Base-by-base conservation (phyloP, 768 basidiomycete genomes). In the Crucibulum laeve region DNA sequence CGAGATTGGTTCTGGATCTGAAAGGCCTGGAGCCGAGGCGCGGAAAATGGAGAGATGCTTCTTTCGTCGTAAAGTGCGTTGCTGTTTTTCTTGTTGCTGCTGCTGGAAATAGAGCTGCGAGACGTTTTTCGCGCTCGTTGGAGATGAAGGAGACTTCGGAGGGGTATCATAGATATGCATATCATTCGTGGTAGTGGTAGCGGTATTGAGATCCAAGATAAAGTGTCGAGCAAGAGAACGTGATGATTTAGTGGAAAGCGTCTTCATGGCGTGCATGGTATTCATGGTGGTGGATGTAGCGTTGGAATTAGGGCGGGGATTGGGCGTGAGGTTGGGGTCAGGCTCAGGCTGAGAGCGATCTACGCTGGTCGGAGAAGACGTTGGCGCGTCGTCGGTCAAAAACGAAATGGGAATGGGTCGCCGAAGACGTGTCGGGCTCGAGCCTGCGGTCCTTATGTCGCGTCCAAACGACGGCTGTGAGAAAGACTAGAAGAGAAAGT, bases 31-130 rank as follows among this genome's bases (percentile, higher is more conserved):
- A 25, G 57, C 54, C 46, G 51, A 61, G 35, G 53, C 42, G n/a
- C 60, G 57, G 17, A 60, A 53, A 17, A 62, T 41, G 43, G 61
- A 53, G 51, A 68, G 54, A 24, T 62, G 64, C 47, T 66, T 67
- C 48, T 62, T 64, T 43, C 70, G 68, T 0, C 50, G 53, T 10
- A 43, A 46, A 45, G 42, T 6, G 34, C 32, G n/a, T 40, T 42
- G 21, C 42, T 35, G 21, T 38, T 25, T 6, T 40, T 40, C 34
- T 15, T 39, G 8, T 38, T 6, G 26, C 35, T 19, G 26, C 34
- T 22, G 13, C 23, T 5, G 25, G 25, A n/a, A n/a, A n/a, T n/a
- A n/a, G n/a, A n/a, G n/a, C n/a, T n/a, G n/a, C n/a, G 28, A 30
- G 8, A n/a, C 28, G 28, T n/a, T 30, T n/a, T 30, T 30, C 28